phyloP scores from a whole-genome alignment of 2,329 filamentous ascomycete genomes.

The Pseudopyrenochaeta lycopersici region DNA sequence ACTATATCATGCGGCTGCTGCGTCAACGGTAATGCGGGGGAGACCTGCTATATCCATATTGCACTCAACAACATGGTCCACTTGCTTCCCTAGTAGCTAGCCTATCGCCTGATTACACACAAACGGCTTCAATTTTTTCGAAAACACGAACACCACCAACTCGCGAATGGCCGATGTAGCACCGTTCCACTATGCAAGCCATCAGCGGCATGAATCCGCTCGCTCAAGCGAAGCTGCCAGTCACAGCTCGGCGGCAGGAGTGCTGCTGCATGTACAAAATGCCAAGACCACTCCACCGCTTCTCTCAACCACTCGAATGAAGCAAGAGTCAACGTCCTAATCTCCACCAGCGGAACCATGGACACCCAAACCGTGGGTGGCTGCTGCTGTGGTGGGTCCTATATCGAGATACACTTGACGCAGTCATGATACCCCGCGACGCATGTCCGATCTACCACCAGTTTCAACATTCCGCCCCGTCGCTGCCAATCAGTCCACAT shows the following conservation, averaged over 20 bases:
- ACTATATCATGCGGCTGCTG: constrained; percentile 13
- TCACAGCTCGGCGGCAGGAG: constrained; percentile 8
- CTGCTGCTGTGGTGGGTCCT: constrained; percentile 29
- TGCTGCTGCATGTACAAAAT: constrained; percentile 10
- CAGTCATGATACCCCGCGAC: constrained; percentile 30
- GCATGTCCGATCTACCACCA: constrained; percentile 17
- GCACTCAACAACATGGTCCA: constrained; percentile 1
- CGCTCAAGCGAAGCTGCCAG: constrained; percentile 17
- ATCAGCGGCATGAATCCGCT: constrained; percentile 11
- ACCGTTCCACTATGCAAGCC: constrained; percentile 16
- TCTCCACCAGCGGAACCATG: constrained; percentile 29
- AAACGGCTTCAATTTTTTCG: constrained; percentile 1
- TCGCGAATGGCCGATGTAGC: constrained; percentile 3
- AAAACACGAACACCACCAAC: constrained; percentile 5
- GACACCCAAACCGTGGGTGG: constrained; percentile 26
- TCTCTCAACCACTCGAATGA: constrained; percentile 21
- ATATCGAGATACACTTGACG: constrained; percentile 25
- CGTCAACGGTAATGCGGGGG: constrained; percentile 8
- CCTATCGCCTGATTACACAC: constrained; percentile 1
- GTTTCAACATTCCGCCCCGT: constrained; percentile 2
- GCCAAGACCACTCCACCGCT: constrained; percentile 25
- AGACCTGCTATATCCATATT: background rate
- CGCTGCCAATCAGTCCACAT: background rate
- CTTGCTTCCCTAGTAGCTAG: background rate
- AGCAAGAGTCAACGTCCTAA: constrained; percentile 16